Evolutionary conservation across 768 basidiomycete species (phyloP).

Genomic region (Boletellus ananas): DNA sequence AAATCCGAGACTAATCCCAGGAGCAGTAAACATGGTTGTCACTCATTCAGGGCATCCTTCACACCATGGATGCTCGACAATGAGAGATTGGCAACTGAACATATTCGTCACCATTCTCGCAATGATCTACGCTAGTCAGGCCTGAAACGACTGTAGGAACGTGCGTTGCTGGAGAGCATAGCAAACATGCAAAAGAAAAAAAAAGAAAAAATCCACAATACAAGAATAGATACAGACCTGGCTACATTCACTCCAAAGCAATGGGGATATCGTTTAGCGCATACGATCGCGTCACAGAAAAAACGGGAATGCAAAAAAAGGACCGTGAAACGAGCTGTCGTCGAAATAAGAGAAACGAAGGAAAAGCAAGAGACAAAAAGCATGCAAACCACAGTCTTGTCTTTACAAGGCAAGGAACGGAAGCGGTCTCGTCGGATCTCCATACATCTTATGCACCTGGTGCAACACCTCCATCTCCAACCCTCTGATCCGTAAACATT

Average conservation of each 20-base stretch:
- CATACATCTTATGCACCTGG: constrained; percentile 40
- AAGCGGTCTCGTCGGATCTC: constrained; percentile 18
- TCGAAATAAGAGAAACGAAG: neutral
- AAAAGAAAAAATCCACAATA: constrained; percentile 10
- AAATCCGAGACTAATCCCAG: no score
- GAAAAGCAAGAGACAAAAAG: neutral
- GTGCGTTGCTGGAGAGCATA: neutral
- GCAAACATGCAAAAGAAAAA: neutral
- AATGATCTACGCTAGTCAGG: no score
- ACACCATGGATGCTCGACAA: no score
- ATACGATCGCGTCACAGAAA: neutral
- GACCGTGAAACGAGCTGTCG: no score
- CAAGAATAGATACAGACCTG: constrained; percentile 24
- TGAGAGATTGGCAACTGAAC: no score
- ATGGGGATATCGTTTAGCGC: constrained; percentile 9
- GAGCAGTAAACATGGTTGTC: no score
- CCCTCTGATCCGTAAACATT: constrained; percentile 67
- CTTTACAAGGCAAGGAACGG: constrained; percentile 22
- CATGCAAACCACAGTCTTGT: no score
- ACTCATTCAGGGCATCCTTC: no score
- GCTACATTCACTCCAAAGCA: constrained; percentile 17
- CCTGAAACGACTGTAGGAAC: no score
- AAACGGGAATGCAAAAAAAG: neutral
- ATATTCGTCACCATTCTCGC: no score
- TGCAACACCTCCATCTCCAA: constrained; percentile 54